A percentile compares a stretch with the other conserved stretches of the same genome.
Conservation (phyloP, 2,329 filamentous ascomycete genomes). For the Verticillium longisporum region DNA sequence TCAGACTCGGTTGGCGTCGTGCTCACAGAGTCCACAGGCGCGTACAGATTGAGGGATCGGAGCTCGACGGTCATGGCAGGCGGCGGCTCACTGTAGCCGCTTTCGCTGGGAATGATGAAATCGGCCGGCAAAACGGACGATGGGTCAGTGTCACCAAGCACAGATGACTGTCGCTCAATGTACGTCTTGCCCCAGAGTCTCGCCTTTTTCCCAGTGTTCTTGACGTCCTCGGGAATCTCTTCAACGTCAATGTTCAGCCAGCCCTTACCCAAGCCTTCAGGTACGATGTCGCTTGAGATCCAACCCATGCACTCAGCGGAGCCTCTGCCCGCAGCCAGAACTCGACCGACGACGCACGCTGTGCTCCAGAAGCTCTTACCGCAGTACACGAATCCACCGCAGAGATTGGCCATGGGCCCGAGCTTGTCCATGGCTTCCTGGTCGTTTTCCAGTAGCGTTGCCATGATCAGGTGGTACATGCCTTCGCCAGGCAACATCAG, state of each 20-base stretch:
- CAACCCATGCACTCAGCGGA: conserved; percentile 62
- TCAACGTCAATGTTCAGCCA: conserved; percentile 55
- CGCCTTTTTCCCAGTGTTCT: conserved; percentile 45
- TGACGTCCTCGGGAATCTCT: conserved; percentile 44
- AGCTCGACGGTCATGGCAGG: conserved; percentile 43
- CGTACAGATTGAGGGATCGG: conserved; percentile 41
- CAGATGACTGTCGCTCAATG: conserved; percentile 53
- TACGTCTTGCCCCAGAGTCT: conserved; percentile 54
- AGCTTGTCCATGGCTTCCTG: conserved; percentile 49
- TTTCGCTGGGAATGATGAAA: conserved; percentile 55
- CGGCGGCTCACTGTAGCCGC: conserved; percentile 39
- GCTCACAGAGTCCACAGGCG: conserved; percentile 34
- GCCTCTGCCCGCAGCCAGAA: conserved; percentile 55
- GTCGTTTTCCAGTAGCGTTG: conserved; percentile 59
- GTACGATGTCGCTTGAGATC: conserved; percentile 55
- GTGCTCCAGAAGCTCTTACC: conserved; percentile 66
- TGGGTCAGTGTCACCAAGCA: conserved; percentile 51
- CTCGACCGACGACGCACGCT: conserved; percentile 56
- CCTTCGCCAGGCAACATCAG: conserved; percentile 59
- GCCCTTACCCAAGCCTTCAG: conserved; percentile 42
- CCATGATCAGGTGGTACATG: conserved; percentile 58
- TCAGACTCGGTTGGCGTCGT: conserved; percentile 36
- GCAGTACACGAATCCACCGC: conserved; percentile 56
- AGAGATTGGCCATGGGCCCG: conserved; percentile 55
- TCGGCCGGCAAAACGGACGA: conserved; percentile 52